Base-by-base conservation (phyloP, 2,329 filamentous ascomycete species). In the Claviceps sp. region DNA sequence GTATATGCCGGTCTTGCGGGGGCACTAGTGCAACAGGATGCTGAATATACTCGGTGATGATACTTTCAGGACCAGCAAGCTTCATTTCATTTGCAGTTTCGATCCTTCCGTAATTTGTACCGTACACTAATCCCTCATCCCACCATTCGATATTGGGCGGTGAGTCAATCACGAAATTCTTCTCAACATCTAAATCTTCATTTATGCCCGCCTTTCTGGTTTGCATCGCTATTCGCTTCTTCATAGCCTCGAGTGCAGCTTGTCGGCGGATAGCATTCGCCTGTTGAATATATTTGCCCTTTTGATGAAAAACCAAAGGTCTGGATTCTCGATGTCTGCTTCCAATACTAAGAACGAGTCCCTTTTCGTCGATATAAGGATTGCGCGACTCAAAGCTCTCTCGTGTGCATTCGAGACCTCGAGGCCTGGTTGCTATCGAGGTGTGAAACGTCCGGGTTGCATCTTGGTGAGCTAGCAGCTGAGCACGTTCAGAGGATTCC, bases 81-180 rank as follows among this genome's bases (percentile, higher is more conserved):
- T 90, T 93, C 54, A 93, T 72, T 44, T 79, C 82, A 16, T 71
- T 69, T 0, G 78, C 72, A 54, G 85, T 71, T 26, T 84, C 79
- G 53, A 93, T 78, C 54, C 77, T 75, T 54, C 84, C 77, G 69
- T 97, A 96, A 52, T 78, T 84, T 43, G 78, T 77, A 43, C 85
- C 87, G 49, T 85, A 77, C 16, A 95, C 76, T 18, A 97, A 72
- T 2, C 84, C 88, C 70, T 97, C 90, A 61, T 98, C 93, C 88
- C 91, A 97, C 93, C 93, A 98, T 67, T 98, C 93, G 43, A 97
- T 78, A 7, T 85, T 85, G 4, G 93, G 93, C 9, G 93, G 93
- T 36, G 78, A 76, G 56, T 91, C 84, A 5, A 96, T 81, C 4
- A 93, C 70, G 64, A 91, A 97, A 36, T 89, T 87, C 66, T 91